Base-by-base conservation (phyloP, 176 grass and related monocot genomes). In the maize (Zea mays) region DNA sequence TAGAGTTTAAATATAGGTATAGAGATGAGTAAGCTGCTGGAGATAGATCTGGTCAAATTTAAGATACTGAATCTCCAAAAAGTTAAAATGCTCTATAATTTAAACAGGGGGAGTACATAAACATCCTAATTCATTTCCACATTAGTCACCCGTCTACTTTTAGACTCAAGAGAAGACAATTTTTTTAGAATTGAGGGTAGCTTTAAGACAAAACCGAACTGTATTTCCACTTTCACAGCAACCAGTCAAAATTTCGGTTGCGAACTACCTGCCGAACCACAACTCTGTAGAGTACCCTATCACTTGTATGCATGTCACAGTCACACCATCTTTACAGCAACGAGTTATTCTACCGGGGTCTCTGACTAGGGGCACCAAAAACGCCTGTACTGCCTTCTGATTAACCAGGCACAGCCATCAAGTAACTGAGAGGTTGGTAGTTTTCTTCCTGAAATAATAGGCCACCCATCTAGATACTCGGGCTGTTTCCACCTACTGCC, bases 171-270 rank as follows among this genome's bases (percentile, higher is more conserved):
- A 20, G 43, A 9, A 49, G 68, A 35, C 6, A 48, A 49, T 70
- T 34, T 69, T 6, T 46, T 68, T 39, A 70, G 20, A 46, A 50
- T 17, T 2, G 38, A 64, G 13, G 2, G 38, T 76, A 75, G 38
- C 51, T 6, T 17, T 84, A 79, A 67, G 52, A 72, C 56, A 71
- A 71, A 88, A 62, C 46, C 71, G 2, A 66, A 42, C 65, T 65
- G 65, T 84, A 69, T 58, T 84, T 85, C 82, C 36, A 60, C 65
- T 77, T 77, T 35, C 65, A 60, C 42, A 45, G 77, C 86, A 89
- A 81, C 82, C 77, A 52, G 67, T 57, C 21, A 44, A 85, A 77
- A 85, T 71, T 75, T 67, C 3, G 59, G 82, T 60, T 77, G 77
- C 86, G 0, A 65, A 66, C 64, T 47, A 72, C 65, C 82, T 61